Evolutionary conservation across 2,329 filamentous ascomycete genomes (phyloP), one percentile per base, ranked within the genome.

Genomic region (Gaeumannomyces sp.): DNA sequence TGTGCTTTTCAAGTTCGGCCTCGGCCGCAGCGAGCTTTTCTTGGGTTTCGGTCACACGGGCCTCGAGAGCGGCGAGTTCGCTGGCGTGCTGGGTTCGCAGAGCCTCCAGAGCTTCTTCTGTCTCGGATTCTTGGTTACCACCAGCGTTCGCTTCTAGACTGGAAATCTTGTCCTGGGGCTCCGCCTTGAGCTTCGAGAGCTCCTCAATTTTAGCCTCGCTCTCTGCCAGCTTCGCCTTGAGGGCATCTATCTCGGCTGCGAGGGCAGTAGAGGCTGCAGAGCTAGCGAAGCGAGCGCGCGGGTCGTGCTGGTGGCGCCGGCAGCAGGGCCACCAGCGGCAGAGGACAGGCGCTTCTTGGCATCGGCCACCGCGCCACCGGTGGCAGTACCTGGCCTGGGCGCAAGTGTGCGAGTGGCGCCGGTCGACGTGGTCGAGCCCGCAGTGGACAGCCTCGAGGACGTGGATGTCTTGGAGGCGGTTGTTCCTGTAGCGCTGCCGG

Each of bases 321-420:
- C 71, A 14, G 76, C 64, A 19, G 79, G 69, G 4, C 80, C 71
- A 2, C 75, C 72, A 33, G 80, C 77, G 28, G 79, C 77, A 1
- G 79, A 79, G 13, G 86, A 87, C 25, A 88, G 75, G 35, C 85
- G 79, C 76, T 87, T 89, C 72, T 81, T 85, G 25, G 81, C 78
- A 59, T 85, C 80, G 53, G 81, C 76, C 2, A 80, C 77, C 8
- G 77, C 66, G 25, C 33, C 60, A 31, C 79, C 72, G 13, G 77
- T 70, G 28, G 72, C 68, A 11, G 73, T 70, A n/a, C 45, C 56
- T 61, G 79, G 72, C 66, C 74, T 76, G 14, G 75, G 66, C n/a
- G 70, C 69, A 38, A 76, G 74, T 22, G 72, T 71, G 50, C 72
- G 70, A 2, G 76, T 68, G 29, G 74, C 66, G 60, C 72, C 70